phyloP scores from a whole-genome alignment of 23 red algal genomes.

The Gracilariopsis chorda region DNA sequence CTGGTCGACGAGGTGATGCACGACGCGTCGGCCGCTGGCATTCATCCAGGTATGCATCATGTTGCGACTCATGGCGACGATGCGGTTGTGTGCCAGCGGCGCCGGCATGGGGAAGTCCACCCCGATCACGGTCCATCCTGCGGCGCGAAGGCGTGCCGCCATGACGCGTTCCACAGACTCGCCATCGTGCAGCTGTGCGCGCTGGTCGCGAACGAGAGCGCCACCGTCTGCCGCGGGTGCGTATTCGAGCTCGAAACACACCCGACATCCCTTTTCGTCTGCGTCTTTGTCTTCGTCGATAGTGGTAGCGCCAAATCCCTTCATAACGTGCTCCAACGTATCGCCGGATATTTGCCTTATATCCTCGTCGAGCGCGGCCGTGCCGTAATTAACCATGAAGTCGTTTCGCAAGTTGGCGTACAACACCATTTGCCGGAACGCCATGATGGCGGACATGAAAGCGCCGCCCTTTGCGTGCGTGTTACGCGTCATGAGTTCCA shows the following conservation, averaged over 20 bases:
- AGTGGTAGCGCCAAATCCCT: neutral
- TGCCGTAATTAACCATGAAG: conserved; percentile 82
- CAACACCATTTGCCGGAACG: conserved; percentile 22
- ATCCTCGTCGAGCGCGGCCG: conserved; percentile 43
- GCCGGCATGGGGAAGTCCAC: conserved; percentile 61
- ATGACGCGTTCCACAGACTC: conserved; percentile 6
- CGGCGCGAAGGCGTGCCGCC: conserved; percentile 17
- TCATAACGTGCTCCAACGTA: neutral
- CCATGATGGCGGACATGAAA: conserved; percentile 49
- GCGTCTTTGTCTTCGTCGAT: conserved; percentile 28
- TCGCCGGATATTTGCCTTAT: neutral
- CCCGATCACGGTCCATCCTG: conserved; percentile 54
- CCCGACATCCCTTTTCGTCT: conserved; percentile 22
- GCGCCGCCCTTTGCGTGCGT: neutral
- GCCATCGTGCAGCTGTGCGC: neutral
- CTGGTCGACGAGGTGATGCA: conserved; percentile 53
- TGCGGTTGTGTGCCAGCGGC: conserved; percentile 72
- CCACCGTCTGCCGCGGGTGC: neutral
- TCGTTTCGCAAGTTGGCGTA: conserved; percentile 74
- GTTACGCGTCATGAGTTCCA: conserved; percentile 57
- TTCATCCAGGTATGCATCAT: conserved; percentile 61
- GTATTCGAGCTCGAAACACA: conserved; percentile 13
- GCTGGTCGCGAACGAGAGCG: neutral
- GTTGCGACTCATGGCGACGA: conserved; percentile 66
- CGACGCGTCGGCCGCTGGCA: conserved; percentile 48